Evolutionary conservation across 1,139 yeast genomes (phyloP), one percentile per base, ranked within the genome.

Genomic region (Pichia sp.): DNA sequence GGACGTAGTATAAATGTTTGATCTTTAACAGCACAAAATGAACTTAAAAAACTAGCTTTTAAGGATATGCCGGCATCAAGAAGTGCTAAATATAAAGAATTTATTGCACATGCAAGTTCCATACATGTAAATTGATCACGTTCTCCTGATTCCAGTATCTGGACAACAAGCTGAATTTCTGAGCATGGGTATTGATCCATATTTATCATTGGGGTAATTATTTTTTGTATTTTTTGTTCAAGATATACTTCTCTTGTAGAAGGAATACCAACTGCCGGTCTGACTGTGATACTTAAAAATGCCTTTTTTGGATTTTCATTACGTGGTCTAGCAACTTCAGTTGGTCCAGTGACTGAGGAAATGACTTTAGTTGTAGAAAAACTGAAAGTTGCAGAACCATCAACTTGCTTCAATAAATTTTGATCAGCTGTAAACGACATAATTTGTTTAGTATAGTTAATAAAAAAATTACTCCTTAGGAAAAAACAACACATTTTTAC

Each of bases 311-410:
- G 96, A 35, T 82, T 65, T 61, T 92, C 98, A 60, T 89, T 96
- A 55, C 94, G 75, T 22, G 77, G 65, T 62, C 83, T 84, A 2
- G 51, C 34, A 10, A 90, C 86, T 58, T 90, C 97, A 39, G 90
- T 74, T 0, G 98, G 98, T 0, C 98, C 98, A 1, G 90, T 76
- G 1, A 90, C 90, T 0, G 96, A 80, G 36, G 83, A 79, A 4
- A 87, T 64, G 7, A 85, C 80, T 51, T 77, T 76, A 1, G 87
- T 78, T 24, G 61, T 63, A 7, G 72, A 75, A 24, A 68, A 61
- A 25, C 65, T 60, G 52, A 83, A 68, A 40, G 75, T 76, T 0
- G 94, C 81, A 2, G 95, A 86, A 2, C 97, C 97, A 61, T 87
- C 96, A 1, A 81, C 90, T 51, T 79, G 74, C 42, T 67, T 64